phyloP scores from a whole-genome alignment of 345 rosid genomes.

The Noccaea bulbosa region DNA sequence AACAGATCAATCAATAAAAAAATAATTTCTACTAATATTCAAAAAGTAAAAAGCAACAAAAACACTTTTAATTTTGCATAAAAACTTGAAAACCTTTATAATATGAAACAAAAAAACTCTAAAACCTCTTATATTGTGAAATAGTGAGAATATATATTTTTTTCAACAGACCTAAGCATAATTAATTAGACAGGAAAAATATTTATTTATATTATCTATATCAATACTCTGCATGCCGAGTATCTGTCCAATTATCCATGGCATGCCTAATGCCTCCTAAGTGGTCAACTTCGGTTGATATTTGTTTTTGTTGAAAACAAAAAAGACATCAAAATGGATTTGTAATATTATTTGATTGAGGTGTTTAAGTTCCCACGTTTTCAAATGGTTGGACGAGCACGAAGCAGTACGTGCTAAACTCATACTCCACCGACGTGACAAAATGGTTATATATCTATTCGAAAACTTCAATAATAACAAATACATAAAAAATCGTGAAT shows the following conservation, averaged over 20 bases:
- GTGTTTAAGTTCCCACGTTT: slow-evolving; percentile 27
- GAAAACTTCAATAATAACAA: neutral
- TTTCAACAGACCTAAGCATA: too few species aligned
- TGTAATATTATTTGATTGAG: neutral
- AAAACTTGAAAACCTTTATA: too few species aligned
- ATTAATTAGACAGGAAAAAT: too few species aligned
- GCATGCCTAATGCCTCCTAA: slow-evolving; percentile 30
- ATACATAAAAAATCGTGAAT: neutral
- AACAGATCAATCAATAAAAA: too few species aligned
- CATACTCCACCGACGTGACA: slow-evolving; percentile 28
- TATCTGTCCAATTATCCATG: slow-evolving; percentile 18
- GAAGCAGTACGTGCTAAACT: slow-evolving; percentile 40
- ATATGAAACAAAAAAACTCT: too few species aligned
- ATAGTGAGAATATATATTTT: too few species aligned
- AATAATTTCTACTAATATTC: too few species aligned
- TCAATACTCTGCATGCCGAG: slow-evolving; percentile 22
- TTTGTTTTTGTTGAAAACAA: neutral
- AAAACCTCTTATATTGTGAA: too few species aligned
- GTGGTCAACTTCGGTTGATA: slow-evolving; percentile 23
- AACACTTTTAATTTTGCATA: too few species aligned
- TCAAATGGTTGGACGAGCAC: slow-evolving; percentile 37
- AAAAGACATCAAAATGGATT: neutral
- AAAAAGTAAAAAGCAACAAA: too few species aligned
- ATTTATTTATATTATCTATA: slow-evolving; percentile 15
- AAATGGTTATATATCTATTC: neutral